Conservation (phyloP, 1,284 basidiomycete species). For the Sanghuangporus sanghuang region DNA sequence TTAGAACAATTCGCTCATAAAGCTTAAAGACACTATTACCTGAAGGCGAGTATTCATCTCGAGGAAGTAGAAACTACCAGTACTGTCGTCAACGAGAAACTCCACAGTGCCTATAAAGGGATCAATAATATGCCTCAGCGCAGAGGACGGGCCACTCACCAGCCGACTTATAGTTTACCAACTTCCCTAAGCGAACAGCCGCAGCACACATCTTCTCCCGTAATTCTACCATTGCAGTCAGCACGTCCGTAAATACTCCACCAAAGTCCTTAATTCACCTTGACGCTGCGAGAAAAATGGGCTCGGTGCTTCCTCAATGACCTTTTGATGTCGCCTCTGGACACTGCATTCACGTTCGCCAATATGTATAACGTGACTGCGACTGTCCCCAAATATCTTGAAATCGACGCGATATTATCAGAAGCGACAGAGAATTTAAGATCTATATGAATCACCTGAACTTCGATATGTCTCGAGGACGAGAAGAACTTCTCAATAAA, state of each 20-base stretch:
- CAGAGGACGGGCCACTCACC: constrained; percentile 30
- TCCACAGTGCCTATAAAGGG: constrained; percentile 52
- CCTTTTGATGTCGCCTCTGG: constrained; percentile 70
- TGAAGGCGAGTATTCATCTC: constrained; percentile 75
- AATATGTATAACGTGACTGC: constrained; percentile 55
- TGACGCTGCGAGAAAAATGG: constrained; percentile 41
- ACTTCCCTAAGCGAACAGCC: constrained; percentile 45
- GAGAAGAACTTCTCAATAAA: constrained; percentile 62
- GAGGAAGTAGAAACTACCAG: constrained; percentile 60
- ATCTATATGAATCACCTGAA: constrained; percentile 41
- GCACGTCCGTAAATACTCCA: neutral
- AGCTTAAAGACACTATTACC: constrained; percentile 28
- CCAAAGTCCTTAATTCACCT: constrained; percentile 25
- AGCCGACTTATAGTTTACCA: constrained; percentile 54
- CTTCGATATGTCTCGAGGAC: constrained; percentile 57
- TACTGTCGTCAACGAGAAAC: constrained; percentile 57
- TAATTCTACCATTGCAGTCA: constrained; percentile 28
- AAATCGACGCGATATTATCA: neutral
- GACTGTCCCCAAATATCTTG: constrained; percentile 62
- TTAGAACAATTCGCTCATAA: neutral
- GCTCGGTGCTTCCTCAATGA: constrained; percentile 65
- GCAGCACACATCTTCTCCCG: constrained; percentile 45
- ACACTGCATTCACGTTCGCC: constrained; percentile 70
- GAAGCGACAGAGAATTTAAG: neutral
- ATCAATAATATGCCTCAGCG: neutral